phyloP scores from a whole-genome alignment of 306 rosid species.

The Malus asiatica region DNA sequence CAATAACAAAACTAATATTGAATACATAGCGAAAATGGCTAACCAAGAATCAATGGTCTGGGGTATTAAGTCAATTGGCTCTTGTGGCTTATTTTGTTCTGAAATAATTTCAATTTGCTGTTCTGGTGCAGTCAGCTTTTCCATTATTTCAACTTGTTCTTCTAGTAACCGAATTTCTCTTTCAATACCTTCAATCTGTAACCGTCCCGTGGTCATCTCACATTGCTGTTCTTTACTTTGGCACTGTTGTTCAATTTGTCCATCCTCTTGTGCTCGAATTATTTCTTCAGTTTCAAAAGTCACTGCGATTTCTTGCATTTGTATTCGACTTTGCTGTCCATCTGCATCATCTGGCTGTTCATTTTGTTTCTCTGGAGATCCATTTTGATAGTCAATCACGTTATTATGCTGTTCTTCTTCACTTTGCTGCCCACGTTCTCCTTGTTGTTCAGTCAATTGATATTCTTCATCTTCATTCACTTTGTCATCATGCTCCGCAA shows the following conservation, averaged over 20 bases:
- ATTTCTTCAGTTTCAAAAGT: constrained; percentile 7
- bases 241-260: constrained; percentile 4
- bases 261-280: neutral
- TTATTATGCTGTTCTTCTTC: neutral
- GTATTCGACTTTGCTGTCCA: neutral
- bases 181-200: neutral
- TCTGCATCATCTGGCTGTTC: neutral
- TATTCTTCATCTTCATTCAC: neutral
- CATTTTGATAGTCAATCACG: neutral
- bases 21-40: neutral
- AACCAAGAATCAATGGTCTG: constrained; percentile 3
- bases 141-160: constrained; percentile 4
- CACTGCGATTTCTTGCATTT: neutral
- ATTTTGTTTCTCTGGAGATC: neutral
- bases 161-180: neutral
- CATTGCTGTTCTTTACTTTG: constrained; percentile 4
- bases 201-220: constrained; percentile 2
- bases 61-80: neutral
- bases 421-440: neutral
- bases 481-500: neutral
- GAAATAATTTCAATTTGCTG: neutral
- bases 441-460: neutral
- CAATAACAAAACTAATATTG: neutral
- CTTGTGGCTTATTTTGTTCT: neutral
- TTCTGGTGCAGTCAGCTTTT: neutral